A percentile compares a stretch with the other conserved stretches of the same genome.
phyloP scores from a whole-genome alignment of 257 asterid genomes.

The Nicotiana attenuata region DNA sequence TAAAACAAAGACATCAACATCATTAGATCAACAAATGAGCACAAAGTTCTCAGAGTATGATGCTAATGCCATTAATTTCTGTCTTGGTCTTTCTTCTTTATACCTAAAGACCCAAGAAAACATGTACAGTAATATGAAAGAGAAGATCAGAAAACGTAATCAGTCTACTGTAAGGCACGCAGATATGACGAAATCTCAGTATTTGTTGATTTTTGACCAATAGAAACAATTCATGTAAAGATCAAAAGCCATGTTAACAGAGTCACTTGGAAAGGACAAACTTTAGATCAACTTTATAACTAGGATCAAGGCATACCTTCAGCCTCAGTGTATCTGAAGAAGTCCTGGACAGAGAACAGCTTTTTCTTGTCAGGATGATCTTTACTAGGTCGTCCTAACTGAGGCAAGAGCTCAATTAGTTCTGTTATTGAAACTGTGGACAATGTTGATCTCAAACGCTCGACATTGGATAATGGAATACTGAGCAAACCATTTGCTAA shows the following conservation, averaged over 20 bases:
- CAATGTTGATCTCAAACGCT: constrained; percentile 76
- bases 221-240: not conserved
- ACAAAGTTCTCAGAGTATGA: not conserved
- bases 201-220: not conserved
- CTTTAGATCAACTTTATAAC: not conserved
- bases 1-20: not conserved
- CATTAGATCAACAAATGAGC: not conserved
- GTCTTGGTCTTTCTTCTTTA: not conserved
- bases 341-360: constrained; percentile 89
- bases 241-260: not conserved
- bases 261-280: not conserved
- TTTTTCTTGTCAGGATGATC: constrained; percentile 98
- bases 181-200: not conserved
- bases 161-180: not conserved
- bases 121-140: not conserved
- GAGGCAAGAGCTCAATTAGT: constrained; percentile 85
- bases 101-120: not conserved
- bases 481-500: constrained; percentile 75
- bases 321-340: constrained; percentile 95
- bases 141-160: not conserved
- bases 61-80: not conserved
- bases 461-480: constrained; percentile 90
- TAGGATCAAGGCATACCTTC: constrained; percentile 57
- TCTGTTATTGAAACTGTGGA: constrained; percentile 86
- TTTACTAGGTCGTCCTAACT: constrained; percentile 69